Percentiles rank a stretch among this genome's conserved stretches.
Evolutionary conservation across 2,329 filamentous ascomycete species (phyloP).

Genomic region (Cryphonectria carpinicola): DNA sequence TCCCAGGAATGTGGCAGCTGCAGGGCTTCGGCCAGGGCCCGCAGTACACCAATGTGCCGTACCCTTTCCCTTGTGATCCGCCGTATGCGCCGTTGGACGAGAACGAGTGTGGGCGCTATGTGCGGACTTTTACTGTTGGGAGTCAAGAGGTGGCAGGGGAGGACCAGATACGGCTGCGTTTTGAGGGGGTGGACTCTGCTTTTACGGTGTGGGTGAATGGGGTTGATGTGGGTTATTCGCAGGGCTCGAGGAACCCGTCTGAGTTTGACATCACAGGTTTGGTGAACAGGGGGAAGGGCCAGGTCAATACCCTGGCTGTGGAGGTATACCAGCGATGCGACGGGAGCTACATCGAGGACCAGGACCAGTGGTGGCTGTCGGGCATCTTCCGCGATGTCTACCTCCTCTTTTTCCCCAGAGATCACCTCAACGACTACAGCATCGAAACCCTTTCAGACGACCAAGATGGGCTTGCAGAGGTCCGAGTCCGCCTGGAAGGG

Average conservation of each 20-base stretch:
- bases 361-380: constrained; percentile 64
- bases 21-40: constrained; percentile 67
- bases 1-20: constrained; percentile 74
- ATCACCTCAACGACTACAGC: constrained; percentile 60
- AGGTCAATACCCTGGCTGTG: constrained; percentile 63
- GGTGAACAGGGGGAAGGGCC: constrained; percentile 43
- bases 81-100: constrained; percentile 67
- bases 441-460: constrained; percentile 57
- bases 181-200: constrained; percentile 75
- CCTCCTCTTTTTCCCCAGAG: constrained; percentile 57
- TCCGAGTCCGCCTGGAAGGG: constrained; percentile 46
- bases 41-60: constrained; percentile 72
- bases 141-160: constrained; percentile 35
- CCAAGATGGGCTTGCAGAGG: constrained; percentile 54
- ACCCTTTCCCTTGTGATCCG: constrained; percentile 69
- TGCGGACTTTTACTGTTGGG: constrained; percentile 56
- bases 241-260: constrained; percentile 72
- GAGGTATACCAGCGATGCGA: constrained; percentile 75
- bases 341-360: constrained; percentile 73
- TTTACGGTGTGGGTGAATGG: constrained; percentile 76
- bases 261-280: constrained; percentile 71
- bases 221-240: constrained; percentile 68
- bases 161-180: constrained; percentile 66
- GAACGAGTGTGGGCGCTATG: constrained; percentile 66
- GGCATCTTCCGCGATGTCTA: constrained; percentile 66